Evolutionary conservation across 768 basidiomycete species (phyloP), one percentile per base, ranked within the genome.

Genomic region (Mrakia gelida): DNA sequence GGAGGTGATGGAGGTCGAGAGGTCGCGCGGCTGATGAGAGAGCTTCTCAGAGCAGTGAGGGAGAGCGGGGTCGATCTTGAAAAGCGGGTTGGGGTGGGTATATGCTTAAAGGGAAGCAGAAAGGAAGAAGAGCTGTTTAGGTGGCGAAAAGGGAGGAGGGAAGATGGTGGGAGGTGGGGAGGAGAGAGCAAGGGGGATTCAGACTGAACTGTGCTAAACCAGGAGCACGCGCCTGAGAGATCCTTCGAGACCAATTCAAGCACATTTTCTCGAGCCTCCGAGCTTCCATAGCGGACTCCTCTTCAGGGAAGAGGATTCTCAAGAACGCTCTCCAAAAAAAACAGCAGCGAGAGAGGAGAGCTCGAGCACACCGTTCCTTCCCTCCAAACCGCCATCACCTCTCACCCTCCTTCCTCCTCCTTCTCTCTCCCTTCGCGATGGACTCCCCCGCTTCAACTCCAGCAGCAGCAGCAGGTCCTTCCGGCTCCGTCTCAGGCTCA

Each of bases 381-480:
- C 9, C 49, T 52, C 49, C 49, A 52, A 52, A 52, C 59, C 13
- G 21, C 54, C 59, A n/a, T n/a, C 59, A 16, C 59, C 59, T 23
- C 59, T 23, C 38, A 26, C 67, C 41, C n/a, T 13, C 10, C 38
- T 41, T 15, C 67, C 67, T 70, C 43, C 41, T 5, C 67, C 23
- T 65, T n/a, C 65, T 21, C 32, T 41, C 38, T 30, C 16, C 61
- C 61, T 32, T 63, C 67, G 26, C 26, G 23, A 70, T 70, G 67
- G 67, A 70, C 67, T 70, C 67, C 10, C 67, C 67, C 32, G 67
- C 34, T 21, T 70, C 67, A 9, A 41, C 67, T 70, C 67, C 67
- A 16, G 67, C 67, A 16, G 41, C 67, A 41, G 67, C 38, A 16
- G 38, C 67, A 11, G 38, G 38, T 43, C 67, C 41, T 9, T 70